These are phyloP conservation scores for Phaeophleospora eucalypticola DNA, from an alignment of 2,329 filamentous ascomycete species.

Conservation along the genomic window DNA sequence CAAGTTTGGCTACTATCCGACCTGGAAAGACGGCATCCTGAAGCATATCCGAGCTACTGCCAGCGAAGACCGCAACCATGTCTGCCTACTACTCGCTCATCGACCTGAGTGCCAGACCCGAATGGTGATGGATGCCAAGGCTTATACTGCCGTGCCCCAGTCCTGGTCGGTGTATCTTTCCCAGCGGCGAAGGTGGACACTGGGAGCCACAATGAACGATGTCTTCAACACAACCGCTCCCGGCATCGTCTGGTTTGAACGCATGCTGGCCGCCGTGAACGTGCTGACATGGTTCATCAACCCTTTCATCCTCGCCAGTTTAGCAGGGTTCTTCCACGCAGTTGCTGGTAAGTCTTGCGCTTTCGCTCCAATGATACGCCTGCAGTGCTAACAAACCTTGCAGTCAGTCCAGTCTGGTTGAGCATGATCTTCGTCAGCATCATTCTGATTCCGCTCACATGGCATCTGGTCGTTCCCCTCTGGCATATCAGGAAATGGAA, in stretches of 20 bases:
- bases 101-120: not conserved
- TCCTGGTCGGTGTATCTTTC: conserved; percentile 2
- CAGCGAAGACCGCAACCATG: not conserved
- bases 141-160: conserved; percentile 1
- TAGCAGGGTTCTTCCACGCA: conserved; percentile 2
- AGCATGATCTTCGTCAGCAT: conserved; percentile 1
- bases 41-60: conserved; percentile 1
- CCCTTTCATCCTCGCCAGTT: conserved; percentile 3
- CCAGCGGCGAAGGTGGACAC: conserved; percentile 2
- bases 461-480: conserved; percentile 1
- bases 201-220: conserved; percentile 3
- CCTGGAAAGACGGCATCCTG: not conserved
- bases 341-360: not conserved
- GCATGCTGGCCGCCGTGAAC: conserved; percentile 2
- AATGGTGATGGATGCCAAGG: not conserved
- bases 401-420: not conserved
- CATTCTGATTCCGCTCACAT: conserved; percentile 1
- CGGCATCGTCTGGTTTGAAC: conserved; percentile 2
- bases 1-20: not conserved
- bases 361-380: not conserved
- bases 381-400: not conserved
- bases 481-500: conserved; percentile 2
- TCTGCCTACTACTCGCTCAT: not conserved
- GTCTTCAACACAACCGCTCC: conserved; percentile 2
- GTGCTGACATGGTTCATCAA: conserved; percentile 3